Base-by-base conservation (phyloP, 768 basidiomycete species). In the Nevesoporus exiguus region DNA sequence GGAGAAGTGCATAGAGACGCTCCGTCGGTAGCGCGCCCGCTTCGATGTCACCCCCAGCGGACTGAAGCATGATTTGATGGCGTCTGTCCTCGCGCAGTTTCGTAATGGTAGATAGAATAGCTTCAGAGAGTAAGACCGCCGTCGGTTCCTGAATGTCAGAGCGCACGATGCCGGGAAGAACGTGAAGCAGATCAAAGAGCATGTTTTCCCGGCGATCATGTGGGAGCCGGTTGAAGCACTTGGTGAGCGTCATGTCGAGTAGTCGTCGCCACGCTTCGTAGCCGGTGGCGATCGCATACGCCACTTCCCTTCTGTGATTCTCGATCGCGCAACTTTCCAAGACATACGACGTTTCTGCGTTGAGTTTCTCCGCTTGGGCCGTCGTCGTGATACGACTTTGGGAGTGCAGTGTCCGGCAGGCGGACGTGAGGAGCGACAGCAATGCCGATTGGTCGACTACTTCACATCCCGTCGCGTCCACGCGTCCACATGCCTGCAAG, bases 111-210 rank as follows among this genome's bases (percentile, higher is more conserved):
- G 92, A 88, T 22, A 98, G 68, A 6, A 90, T 79, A 0, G 84
- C 81, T 62, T 96, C 93, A 1, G 92, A 88, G 8, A 98, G 77
- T 3, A 95, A 72, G n/a, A 94, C 79, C 11, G 90, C 80, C 1
- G 91, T 88, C 3, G 83, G 75, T 53, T 89, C 85, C 34, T 86
- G 80, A 21, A 87, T 73, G 51, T 84, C 85, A 11, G 76, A 71
- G 0, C 84, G 85, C 29, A 79, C 80, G 41, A 95, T 79, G 21
- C 82, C 81, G 2, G 93, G 88, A 21, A 97, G 77, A 21, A 90
- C 85, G 61, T 90, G 86, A 19, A 98, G 78, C 19, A 98, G 75
- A 66, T 97, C 96, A 61, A 96, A 92, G 6, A 97, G 76, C 76
- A 96, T 87, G 56, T 84, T 86, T 70, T 98, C 94, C 24, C 92